phyloP scores from a whole-genome alignment of 371 early-diverging fungal species.

The Dinochytrium kinnereticum region DNA sequence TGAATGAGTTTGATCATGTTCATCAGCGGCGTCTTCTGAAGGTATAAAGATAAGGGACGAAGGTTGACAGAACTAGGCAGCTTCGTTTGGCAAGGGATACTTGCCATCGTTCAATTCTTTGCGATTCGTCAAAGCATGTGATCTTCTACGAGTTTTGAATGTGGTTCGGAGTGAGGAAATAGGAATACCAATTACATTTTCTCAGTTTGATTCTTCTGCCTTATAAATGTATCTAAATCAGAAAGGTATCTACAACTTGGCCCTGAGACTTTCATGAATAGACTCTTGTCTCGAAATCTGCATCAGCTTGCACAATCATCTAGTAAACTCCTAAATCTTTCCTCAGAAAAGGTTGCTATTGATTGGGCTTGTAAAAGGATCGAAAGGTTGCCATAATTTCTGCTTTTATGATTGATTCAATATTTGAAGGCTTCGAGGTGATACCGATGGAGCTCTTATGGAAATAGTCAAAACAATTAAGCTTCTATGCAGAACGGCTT shows the following conservation, averaged over 20 bases:
- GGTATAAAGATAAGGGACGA: constrained; percentile 36
- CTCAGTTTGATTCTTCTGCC: constrained; percentile 67
- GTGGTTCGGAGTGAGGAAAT: constrained; percentile 81
- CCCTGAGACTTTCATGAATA: constrained; percentile 78
- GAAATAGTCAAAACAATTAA: constrained; percentile 79
- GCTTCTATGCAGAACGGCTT: constrained; percentile 69
- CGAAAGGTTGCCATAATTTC: constrained; percentile 14
- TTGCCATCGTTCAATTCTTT: constrained; percentile 82
- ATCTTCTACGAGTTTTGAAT: constrained; percentile 84
- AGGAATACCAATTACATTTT: constrained; percentile 88
- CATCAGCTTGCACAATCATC: constrained; percentile 81
- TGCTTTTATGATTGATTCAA: constrained; percentile 63
- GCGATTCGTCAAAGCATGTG: constrained; percentile 87
- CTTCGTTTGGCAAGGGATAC: constrained; percentile 94
- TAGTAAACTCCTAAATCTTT: not conserved
- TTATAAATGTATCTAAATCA: not conserved
- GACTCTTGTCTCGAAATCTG: constrained; percentile 81
- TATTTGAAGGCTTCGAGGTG: constrained; percentile 59
- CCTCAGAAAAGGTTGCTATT: constrained; percentile 79
- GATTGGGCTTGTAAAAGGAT: constrained; percentile 97
- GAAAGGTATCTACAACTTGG: constrained; percentile 74
- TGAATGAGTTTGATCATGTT: constrained; percentile 76
- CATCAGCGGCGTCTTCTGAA: constrained; percentile 81
- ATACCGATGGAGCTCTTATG: constrained; percentile 86
- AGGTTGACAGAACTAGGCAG: constrained; percentile 62